phyloP scores from a whole-genome alignment of 2,329 filamentous ascomycete genomes.

The Xylariaceae sp. region DNA sequence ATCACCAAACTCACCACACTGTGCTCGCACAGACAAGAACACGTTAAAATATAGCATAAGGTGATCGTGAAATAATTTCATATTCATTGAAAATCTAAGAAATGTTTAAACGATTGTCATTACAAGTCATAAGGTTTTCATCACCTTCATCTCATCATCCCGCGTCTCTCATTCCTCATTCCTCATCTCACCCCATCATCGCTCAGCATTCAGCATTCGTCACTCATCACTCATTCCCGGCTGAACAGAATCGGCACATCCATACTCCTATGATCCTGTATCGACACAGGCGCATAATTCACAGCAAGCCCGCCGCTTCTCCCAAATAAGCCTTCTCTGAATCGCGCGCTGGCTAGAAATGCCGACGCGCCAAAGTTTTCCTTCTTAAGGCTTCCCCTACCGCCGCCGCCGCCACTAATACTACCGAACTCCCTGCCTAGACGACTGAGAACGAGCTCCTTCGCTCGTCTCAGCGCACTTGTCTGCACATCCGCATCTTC shows the following conservation, averaged over 20 bases:
- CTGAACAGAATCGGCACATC: constrained; percentile 69
- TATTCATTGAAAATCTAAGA: constrained; percentile 22
- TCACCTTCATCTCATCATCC: constrained; percentile 15
- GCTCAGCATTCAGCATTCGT: background rate
- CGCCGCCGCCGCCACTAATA: constrained; percentile 37
- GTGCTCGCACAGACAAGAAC: constrained; percentile 21
- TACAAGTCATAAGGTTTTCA: constrained; percentile 30
- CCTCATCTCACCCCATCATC: constrained; percentile 10
- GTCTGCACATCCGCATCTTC: constrained; percentile 62
- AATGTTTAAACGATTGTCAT: constrained; percentile 31
- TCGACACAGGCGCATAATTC: constrained; percentile 17
- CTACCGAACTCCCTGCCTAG: constrained; percentile 58
- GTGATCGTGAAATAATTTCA: too few relatives aligned
- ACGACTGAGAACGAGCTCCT: constrained; percentile 65
- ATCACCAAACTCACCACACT: constrained; percentile 2
- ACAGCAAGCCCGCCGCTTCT: constrained; percentile 24
- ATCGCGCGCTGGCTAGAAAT: constrained; percentile 45
- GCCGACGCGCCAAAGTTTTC: constrained; percentile 39
- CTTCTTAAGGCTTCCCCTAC: constrained; percentile 37
- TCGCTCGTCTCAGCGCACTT: constrained; percentile 62
- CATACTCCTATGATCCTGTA: constrained; percentile 49
- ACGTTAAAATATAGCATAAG: constrained; percentile 22
- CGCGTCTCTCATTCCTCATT: too few relatives aligned
- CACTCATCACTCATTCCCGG: constrained; percentile 30
- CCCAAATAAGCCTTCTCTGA: constrained; percentile 52